Evolutionary conservation across 768 basidiomycete genomes (phyloP).

Genomic region (Sarcodon aspratus): DNA sequence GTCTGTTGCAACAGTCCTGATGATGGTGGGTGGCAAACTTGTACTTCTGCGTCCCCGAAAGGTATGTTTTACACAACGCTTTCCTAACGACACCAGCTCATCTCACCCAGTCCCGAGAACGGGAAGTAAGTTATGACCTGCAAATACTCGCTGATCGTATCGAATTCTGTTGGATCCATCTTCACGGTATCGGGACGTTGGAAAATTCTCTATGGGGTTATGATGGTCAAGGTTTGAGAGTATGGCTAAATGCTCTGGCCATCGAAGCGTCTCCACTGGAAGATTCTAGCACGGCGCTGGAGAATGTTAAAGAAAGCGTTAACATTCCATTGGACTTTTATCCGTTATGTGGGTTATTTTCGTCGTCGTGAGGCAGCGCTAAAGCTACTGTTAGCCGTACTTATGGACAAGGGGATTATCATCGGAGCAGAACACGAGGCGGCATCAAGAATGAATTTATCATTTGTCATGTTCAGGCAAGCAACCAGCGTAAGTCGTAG

Average conservation of each 20-base stretch:
- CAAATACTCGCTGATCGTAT: constrained; percentile 95
- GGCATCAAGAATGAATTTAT: constrained; percentile 58
- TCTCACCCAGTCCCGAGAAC: constrained; percentile 42
- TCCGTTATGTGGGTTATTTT: constrained; percentile 64
- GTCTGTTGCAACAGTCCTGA: constrained; percentile 86
- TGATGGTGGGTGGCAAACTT: constrained; percentile 89
- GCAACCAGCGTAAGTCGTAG: constrained; percentile 63
- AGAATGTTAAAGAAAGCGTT: constrained; percentile 83
- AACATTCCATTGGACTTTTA: constrained; percentile 91
- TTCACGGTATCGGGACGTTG: constrained; percentile 83
- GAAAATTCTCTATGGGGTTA: constrained; percentile 99
- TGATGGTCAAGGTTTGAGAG: constrained; percentile 78
- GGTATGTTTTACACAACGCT: constrained; percentile 23
- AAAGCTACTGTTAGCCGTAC: constrained; percentile 50
- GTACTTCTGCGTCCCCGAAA: constrained; percentile 84
- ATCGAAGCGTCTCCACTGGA: constrained; percentile 53
- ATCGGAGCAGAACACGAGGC: constrained; percentile 91
- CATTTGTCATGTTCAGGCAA: constrained; percentile 88
- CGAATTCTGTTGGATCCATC: constrained; percentile 98
- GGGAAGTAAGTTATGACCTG: constrained; percentile 95
- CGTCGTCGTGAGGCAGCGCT: not conserved
- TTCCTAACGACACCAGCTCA: not conserved
- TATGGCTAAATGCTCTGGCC: constrained; percentile 93
- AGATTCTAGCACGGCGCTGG: constrained; percentile 7
- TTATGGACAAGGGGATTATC: constrained; percentile 99